These are phyloP conservation scores for Takakia lepidozioides DNA, from an alignment of 225 moss, liverwort and hornwort species.

Conservation along the genomic window DNA sequence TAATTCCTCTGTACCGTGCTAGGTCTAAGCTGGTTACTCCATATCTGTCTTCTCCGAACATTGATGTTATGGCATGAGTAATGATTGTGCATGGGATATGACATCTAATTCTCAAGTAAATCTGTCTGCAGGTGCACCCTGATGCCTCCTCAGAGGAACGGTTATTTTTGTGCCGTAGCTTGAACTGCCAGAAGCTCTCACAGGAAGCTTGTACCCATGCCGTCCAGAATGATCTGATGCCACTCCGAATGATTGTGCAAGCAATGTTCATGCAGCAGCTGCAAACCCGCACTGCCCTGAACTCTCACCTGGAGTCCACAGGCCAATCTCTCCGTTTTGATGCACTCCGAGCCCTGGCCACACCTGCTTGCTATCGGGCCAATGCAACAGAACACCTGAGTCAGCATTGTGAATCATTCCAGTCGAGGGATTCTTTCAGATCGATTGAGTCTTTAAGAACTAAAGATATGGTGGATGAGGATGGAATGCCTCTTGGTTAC, in stretches of 20 bases:
- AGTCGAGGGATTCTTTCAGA: slow-evolving; percentile 33
- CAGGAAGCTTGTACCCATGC: slow-evolving; percentile 76
- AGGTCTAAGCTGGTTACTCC: too few relatives aligned
- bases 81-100: too few relatives aligned
- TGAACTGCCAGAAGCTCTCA: slow-evolving; percentile 82
- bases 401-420: slow-evolving; percentile 19
- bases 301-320: slow-evolving; percentile 43
- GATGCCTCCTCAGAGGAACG: slow-evolving; percentile 52
- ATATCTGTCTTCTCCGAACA: too few relatives aligned
- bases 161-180: slow-evolving; percentile 45
- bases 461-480: slow-evolving; percentile 32
- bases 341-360: slow-evolving; percentile 2
- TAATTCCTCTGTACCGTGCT: too few relatives aligned
- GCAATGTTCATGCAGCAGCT: slow-evolving; percentile 99
- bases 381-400: slow-evolving; percentile 19
- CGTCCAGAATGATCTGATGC: slow-evolving; percentile 91
- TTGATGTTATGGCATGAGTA: too few relatives aligned
- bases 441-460: slow-evolving; percentile 38
- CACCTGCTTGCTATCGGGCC: slow-evolving; percentile 7
- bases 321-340: slow-evolving; percentile 38
- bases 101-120: too few relatives aligned
- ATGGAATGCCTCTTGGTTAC: slow-evolving; percentile 22
- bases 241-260: slow-evolving; percentile 76
- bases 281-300: slow-evolving; percentile 66
- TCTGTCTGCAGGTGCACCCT: slow-evolving; percentile 60